Evolutionary conservation across 495 filamentous ascomycete genomes (phyloP), one percentile per base, ranked within the genome.

Genomic region (Friedmanniomyces simplex): DNA sequence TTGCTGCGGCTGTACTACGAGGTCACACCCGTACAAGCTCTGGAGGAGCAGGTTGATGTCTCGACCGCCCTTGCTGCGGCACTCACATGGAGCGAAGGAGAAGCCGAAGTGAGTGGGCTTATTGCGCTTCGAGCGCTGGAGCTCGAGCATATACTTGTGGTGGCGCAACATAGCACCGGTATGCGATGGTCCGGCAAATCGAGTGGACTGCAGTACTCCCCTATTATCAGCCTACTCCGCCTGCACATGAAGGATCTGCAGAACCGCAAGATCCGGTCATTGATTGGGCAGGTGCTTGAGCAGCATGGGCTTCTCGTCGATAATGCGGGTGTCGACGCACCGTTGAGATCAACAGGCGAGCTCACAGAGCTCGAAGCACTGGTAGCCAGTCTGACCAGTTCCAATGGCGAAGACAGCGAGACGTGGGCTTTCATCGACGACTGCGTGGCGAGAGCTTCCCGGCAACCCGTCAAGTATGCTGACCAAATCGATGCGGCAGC

Each of bases 1-100:
- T 69, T 97, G 32, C 71, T 97, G 32, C 75, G 79, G 25, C 76
- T 85, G 30, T 97, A 88, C 68, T 96, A 91, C 66, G 80, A 89
- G 62, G 78, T 89, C 1, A 73, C 89, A 24, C 89, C 93, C 1
- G 82, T 89, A 63, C 70, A 88, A 20, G 89, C 89, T 0, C 71
- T 94, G 28, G 82, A 83, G 55, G 87, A 91, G 51, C 89, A 81
- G 51, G 89, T 96, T 61, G 94, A 96, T 68, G 85, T 91, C 16
- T 88, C 89, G 0, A 69, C 83, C 5, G 72, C 86, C 16, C 71
- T 96, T n/a, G 78, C 85, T 16, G 77, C 81, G 50, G 77, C 82
- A 7, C 70, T 95, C 43, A 72, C 75, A 48, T 70, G 74, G 41
- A 55, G 79, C 6, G 77, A 83, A 22, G 59, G 74, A 32, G 70